Conservation (phyloP, 2,329 filamentous ascomycete genomes). For the Juglanconis oblonga region DNA sequence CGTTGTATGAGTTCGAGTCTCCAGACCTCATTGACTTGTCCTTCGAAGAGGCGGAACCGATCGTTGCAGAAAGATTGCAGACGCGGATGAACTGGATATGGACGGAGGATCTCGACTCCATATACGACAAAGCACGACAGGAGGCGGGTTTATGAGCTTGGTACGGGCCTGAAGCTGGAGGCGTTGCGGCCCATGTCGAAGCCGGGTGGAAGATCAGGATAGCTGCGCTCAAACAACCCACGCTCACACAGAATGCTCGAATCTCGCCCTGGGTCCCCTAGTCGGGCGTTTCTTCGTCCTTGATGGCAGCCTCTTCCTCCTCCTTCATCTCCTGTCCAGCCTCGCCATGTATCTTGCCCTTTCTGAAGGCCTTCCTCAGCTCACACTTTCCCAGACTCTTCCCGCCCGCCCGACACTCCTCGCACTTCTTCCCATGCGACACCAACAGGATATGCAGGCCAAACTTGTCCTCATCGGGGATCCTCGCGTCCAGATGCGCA, state of each 20-base stretch:
- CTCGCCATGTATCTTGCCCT: conserved; percentile 24
- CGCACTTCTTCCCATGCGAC: conserved; percentile 43
- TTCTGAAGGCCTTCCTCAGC: conserved; percentile 37
- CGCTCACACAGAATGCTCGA: background rate
- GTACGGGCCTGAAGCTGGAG: background rate
- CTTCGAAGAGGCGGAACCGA: conserved; percentile 33
- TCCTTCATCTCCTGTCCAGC: conserved; percentile 12
- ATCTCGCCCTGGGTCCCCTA: background rate
- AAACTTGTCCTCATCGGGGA: conserved; percentile 49
- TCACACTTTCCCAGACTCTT: conserved; percentile 37
- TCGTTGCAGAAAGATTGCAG: conserved; percentile 27
- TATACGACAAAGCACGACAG: conserved; percentile 17
- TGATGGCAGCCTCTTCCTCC: conserved; percentile 13
- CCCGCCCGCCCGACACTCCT: conserved; percentile 43
- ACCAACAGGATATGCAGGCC: conserved; percentile 48
- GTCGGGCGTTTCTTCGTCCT: conserved; percentile 1
- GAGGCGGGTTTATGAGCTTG: background rate
- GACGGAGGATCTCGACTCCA: conserved; percentile 29
- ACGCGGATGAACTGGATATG: conserved; percentile 31
- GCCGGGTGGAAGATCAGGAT: background rate
- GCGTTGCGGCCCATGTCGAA: background rate
- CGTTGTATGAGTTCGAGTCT: conserved; percentile 28
- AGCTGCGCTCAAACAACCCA: background rate
- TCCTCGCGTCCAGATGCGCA: conserved; percentile 45
- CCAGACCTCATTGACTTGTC: conserved; percentile 30